Evolutionary conservation across 306 rosid genomes (phyloP).

Genomic region (Cajanus cajan): DNA sequence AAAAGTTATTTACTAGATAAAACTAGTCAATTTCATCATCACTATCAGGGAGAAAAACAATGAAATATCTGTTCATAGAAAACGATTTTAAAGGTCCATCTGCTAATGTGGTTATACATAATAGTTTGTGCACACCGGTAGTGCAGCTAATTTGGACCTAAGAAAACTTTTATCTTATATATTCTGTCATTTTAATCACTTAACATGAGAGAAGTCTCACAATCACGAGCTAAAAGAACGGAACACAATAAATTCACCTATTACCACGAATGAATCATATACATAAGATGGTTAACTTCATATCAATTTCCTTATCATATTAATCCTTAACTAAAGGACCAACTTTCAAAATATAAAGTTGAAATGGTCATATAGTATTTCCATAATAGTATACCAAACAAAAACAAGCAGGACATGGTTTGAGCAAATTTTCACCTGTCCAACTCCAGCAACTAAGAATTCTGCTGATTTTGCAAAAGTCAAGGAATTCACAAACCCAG

Average conservation of each 20-base stretch:
- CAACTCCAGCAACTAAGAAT: conserved; percentile 88
- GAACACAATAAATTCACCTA: background rate
- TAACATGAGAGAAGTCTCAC: background rate
- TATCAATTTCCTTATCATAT: background rate
- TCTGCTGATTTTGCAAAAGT: conserved; percentile 85
- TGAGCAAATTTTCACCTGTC: conserved; percentile 56
- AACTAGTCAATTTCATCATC: no score
- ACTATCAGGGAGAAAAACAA: background rate
- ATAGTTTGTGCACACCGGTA: background rate
- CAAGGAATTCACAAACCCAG: conserved; percentile 90
- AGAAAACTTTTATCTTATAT: background rate
- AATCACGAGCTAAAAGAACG: background rate
- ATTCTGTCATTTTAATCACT: background rate
- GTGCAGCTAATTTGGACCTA: background rate
- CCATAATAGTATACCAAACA: background rate
- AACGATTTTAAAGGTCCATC: background rate
- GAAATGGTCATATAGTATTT: background rate
- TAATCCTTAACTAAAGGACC: background rate
- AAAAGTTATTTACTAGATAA: no score
- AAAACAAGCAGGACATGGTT: background rate
- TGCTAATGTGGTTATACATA: background rate
- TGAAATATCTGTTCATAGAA: background rate
- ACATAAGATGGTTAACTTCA: background rate
- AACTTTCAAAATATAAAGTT: background rate
- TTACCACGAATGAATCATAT: background rate